Evolutionary conservation across 2,329 filamentous ascomycete genomes (phyloP), one percentile per base, ranked within the genome.

Genomic region (Scopulariopsis brevicaulis): DNA sequence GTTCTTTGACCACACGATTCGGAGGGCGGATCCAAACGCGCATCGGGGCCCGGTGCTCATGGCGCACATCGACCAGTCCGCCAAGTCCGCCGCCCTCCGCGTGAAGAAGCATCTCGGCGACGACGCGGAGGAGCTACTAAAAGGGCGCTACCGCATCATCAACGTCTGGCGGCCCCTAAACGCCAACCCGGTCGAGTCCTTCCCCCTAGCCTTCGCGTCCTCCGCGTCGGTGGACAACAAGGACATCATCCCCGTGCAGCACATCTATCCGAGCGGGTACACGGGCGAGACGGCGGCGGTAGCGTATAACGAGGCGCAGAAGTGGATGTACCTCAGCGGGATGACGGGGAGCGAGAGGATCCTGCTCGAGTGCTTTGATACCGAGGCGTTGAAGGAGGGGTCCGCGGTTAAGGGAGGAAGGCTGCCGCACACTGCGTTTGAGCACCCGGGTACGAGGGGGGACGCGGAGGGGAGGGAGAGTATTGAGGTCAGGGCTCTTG

Each of bases 1-100:
- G 63, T 74, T 96, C 67, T 96, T 96, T 72, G 90, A 96, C 75
- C 89, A 96, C 74, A 96, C 90, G 8, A 83, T 96, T 69, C 86
- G 91, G n/a, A 82, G 87, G 50, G 76, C 82, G 12, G 68, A 71
- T 1, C 79, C 83, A 0, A 70, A 74, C 57, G 80, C 87, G 0
- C 69, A 71, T n/a, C 82, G 90, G 54, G 76, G 74, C 1, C 90
- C 91, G 1, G 90, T 95, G 0, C 81, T 77, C 14, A 71, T 81
- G 48, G 88, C 88, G 0, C 91, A 96, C 70, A 87, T 96, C 61
- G 91, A 96, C 69, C 91, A 96, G 72, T 94, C 90, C 0, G 71
- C 80, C 7, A 70, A 70, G 18, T 86, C 87, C 0, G 84, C 87
- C 0, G 78, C 73, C 11, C 77, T 81, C 68, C 86, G 90, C 54